Evolutionary conservation across 805 yeast species (phyloP), one percentile per base, ranked within the genome.

Genomic region (Geotrichum ghanense): DNA sequence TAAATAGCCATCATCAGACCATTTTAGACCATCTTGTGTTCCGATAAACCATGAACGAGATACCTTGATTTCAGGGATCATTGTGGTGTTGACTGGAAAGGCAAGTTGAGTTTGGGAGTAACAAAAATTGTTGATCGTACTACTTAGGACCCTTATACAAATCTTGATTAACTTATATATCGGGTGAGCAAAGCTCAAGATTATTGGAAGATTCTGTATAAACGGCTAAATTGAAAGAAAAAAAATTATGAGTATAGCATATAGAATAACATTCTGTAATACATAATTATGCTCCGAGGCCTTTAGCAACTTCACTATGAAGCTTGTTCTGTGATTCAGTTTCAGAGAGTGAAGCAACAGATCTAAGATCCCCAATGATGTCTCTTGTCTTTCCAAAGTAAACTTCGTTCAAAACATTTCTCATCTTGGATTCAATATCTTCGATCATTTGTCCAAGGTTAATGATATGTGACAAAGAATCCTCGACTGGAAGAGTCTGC

Each of bases 321-420:
- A 61, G 65, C 45, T 56, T 52, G 47, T 58, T 61, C 45, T 71
- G 76, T 20, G 61, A 67, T 17, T 59, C 49, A 34, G 66, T 62
- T 3, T 61, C 63, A 12, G 67, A 58, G 31, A 70, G 51, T 21
- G 63, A 55, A 35, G 67, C 53, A 53, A 67, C 56, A 41, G 65
- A 73, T 60, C 87, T 73, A 35, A 81, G 66, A 53, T 82, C 88
- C 22, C 83, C 81, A 42, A 89, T 71, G 44, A 92, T 81, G 59
- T 90, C 96, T 58, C 85, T 79, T 17, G 95, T 85, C 69, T 90
- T 90, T 56, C 95, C 97, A 60, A 90, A 90, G 63, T 90, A 90
- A 22, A 90, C 97, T 52, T 87, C 95, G 63, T 90, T 95, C 52
- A 90, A 71, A 69, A 84, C 70, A 56, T 84, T 85, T 64, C 98